Percentiles rank a stretch among this genome's conserved stretches.
Conservation (phyloP, 345 rosid species). For the Abelmoschus esculentus region DNA sequence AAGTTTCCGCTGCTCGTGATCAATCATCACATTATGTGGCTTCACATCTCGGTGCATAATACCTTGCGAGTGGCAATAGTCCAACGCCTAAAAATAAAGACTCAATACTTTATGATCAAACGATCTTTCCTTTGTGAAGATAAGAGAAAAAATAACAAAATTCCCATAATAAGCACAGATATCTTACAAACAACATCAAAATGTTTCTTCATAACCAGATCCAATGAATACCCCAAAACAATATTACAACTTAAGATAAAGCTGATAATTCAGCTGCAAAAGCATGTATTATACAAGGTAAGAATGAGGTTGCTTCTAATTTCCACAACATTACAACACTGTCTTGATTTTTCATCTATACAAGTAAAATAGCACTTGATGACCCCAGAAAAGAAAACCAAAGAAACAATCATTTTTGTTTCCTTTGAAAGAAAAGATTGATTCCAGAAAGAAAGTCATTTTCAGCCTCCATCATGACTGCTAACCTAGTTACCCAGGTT, state of each 20-base stretch:
- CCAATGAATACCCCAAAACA: neutral
- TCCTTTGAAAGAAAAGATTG: neutral
- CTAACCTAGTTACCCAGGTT: neutral
- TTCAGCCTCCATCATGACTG: neutral
- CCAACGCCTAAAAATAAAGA: neutral
- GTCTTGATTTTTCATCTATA: neutral
- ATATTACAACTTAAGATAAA: neutral
- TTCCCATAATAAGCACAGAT: neutral
- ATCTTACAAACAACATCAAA: neutral
- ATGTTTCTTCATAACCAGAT: neutral
- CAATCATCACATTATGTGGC: neutral
- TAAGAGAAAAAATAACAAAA: neutral
- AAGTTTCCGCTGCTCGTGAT: neutral
- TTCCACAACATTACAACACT: neutral
- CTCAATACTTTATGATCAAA: neutral
- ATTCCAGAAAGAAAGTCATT: neutral
- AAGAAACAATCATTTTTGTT: neutral
- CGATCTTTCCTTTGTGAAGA: neutral
- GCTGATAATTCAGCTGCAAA: neutral
- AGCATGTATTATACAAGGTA: neutral
- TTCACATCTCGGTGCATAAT: neutral
- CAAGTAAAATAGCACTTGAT: neutral
- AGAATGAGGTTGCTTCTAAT: neutral
- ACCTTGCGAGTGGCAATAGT: neutral
- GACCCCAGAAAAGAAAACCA: neutral